phyloP scores from a whole-genome alignment of 2,329 filamentous ascomycete genomes.

The Botrytis deweyae region DNA sequence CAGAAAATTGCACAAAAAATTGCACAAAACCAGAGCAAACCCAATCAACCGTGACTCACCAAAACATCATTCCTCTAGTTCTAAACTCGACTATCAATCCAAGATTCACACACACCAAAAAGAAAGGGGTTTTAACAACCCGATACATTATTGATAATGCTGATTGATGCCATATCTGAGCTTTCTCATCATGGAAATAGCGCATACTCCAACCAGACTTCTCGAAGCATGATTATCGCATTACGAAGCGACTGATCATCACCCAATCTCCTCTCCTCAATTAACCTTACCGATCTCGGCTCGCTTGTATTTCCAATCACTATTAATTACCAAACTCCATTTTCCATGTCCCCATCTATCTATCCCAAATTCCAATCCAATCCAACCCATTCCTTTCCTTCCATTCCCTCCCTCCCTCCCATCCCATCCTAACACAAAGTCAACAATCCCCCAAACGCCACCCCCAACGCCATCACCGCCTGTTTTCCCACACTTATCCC shows the following conservation, averaged over 20 bases:
- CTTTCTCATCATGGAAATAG: rapidly evolving
- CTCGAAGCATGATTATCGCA: neutral
- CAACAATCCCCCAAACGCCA: neutral
- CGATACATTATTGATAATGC: neutral
- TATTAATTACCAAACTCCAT: neutral
- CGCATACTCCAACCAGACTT: neutral
- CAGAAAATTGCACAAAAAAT: neutral
- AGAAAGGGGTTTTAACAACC: neutral
- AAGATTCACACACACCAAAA: neutral
- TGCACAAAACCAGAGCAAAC: neutral
- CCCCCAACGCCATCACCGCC: neutral
- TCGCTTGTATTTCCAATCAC: neutral
- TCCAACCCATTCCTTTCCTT: no score
- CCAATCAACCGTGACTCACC: neutral
- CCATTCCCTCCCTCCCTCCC: neutral
- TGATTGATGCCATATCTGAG: neutral
- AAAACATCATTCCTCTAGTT: rapidly evolving
- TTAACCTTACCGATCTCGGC: neutral
- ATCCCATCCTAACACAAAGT: neutral
- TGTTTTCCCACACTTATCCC: neutral
- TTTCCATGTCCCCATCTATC: neutral
- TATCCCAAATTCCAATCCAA: neutral
- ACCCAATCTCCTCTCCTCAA: neutral
- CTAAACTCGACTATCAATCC: neutral
- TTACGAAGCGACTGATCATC: neutral